phyloP scores from a whole-genome alignment of 164 flowering plant species.

The Echeveria elegans region DNA sequence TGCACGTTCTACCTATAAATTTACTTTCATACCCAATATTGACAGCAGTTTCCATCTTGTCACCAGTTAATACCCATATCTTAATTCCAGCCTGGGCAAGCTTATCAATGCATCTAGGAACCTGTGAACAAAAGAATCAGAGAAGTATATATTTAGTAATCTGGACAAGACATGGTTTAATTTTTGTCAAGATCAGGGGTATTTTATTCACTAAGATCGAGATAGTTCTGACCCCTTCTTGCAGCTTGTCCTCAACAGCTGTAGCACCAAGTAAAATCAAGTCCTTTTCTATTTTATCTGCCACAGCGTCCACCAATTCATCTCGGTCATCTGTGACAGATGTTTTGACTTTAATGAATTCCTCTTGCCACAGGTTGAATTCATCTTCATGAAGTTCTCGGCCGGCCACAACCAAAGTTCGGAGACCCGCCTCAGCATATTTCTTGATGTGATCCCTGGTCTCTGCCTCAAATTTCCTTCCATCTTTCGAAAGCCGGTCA shows the following conservation, averaged over 20 bases:
- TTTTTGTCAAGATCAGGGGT: not conserved
- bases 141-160: not conserved
- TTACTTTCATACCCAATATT: constrained; percentile 62
- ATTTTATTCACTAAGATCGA: not conserved
- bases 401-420: constrained; percentile 70
- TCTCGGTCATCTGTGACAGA: constrained; percentile 61
- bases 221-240: constrained; percentile 53
- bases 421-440: constrained; percentile 73
- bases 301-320: constrained; percentile 44
- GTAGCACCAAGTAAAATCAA: constrained; percentile 84
- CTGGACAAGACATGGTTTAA: not conserved
- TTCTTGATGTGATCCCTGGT: constrained; percentile 52
- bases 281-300: constrained; percentile 64
- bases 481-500: constrained; percentile 54
- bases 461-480: constrained; percentile 33
- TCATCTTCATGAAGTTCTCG: constrained; percentile 63
- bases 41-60: constrained; percentile 85
- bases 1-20: not conserved
- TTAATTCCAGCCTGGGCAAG: constrained; percentile 71
- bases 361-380: constrained; percentile 46
- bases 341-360: constrained; percentile 52
- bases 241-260: constrained; percentile 88
- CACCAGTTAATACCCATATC: constrained; percentile 90
- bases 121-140: constrained; percentile 28
- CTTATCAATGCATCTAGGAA: constrained; percentile 82